Evolutionary conservation across 2,329 filamentous ascomycete genomes (phyloP).

Genomic region (Penicillium nordicum): DNA sequence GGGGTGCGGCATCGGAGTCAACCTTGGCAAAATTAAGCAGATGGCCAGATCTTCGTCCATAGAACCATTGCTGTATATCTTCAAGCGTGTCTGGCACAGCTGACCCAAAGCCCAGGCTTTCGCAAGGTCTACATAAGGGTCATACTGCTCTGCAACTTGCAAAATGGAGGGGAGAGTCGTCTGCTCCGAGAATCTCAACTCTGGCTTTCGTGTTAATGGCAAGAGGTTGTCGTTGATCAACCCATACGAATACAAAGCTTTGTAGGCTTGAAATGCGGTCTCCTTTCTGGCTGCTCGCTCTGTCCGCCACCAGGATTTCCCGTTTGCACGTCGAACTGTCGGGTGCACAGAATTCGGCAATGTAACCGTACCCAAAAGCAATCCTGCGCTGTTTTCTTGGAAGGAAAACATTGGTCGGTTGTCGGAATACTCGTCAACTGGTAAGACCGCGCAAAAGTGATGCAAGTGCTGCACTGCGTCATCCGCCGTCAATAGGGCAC

Average conservation of each 20-base stretch:
- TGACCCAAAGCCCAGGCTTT: conserved; percentile 24
- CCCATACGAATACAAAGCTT: conserved; percentile 63
- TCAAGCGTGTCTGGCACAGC: conserved; percentile 23
- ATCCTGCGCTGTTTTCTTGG: conserved; percentile 16
- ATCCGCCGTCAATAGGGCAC: conserved; percentile 67
- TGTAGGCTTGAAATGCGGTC: conserved; percentile 77
- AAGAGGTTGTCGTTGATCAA: conserved; percentile 76
- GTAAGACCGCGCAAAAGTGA: conserved; percentile 71
- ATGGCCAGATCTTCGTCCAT: conserved; percentile 17
- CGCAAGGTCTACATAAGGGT: conserved; percentile 31
- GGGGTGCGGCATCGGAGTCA: conserved; percentile 15
- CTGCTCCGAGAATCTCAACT: conserved; percentile 16
- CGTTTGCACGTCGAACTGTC: conserved; percentile 54
- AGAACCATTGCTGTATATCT: conserved; percentile 14
- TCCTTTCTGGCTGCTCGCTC: conserved; percentile 74
- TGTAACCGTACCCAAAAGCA: conserved; percentile 56
- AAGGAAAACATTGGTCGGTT: conserved; percentile 62
- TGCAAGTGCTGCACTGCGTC: conserved; percentile 73
- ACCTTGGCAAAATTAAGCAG: conserved; percentile 21
- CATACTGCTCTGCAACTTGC: conserved; percentile 28
- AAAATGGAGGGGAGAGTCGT: conserved; percentile 19
- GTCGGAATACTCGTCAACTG: conserved; percentile 58
- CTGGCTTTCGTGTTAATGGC: conserved; percentile 48
- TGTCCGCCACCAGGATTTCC: conserved; percentile 61
- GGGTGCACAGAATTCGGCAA: conserved; percentile 69